Evolutionary conservation across 2,329 filamentous ascomycete species (phyloP).

Genomic region (Colletotrichum liaoningense): DNA sequence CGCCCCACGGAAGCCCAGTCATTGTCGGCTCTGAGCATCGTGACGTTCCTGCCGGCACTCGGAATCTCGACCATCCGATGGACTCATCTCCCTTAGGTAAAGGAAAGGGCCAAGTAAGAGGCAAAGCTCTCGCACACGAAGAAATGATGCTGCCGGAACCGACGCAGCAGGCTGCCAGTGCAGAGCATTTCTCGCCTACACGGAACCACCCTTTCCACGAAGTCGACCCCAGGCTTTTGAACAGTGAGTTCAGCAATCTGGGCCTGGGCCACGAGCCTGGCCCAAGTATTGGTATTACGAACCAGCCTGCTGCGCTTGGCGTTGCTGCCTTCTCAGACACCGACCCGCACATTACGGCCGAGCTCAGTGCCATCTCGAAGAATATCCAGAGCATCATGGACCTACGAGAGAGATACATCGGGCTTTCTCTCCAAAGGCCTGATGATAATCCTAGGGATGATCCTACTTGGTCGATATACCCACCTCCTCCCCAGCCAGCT

Average conservation of each 20-base stretch:
- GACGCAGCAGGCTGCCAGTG: not conserved
- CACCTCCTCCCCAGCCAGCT: conserved; percentile 88
- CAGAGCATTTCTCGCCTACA: not conserved
- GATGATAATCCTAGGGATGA: conserved; percentile 91
- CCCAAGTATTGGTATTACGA: not conserved
- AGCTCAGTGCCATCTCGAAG: conserved; percentile 86
- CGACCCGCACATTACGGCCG: conserved; percentile 84
- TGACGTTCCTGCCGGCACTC: conserved; percentile 40
- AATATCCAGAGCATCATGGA: conserved; percentile 93
- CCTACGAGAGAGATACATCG: conserved; percentile 88
- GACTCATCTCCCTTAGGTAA: conserved; percentile 33
- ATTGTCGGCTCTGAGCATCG: conserved; percentile 42
- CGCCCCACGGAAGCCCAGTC: conserved; percentile 60
- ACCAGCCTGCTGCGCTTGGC: conserved; percentile 66
- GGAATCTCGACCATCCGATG: conserved; percentile 43
- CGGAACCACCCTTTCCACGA: not conserved
- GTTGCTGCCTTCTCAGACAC: conserved; percentile 76
- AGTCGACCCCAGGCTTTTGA: not conserved
- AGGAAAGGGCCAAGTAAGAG: not conserved
- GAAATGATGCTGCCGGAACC: conserved; percentile 20
- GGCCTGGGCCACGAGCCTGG: conserved; percentile 7
- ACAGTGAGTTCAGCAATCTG: not conserved
- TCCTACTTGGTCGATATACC: conserved; percentile 87
- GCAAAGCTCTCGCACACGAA: not conserved
- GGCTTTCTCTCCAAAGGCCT: conserved; percentile 83